Evolutionary conservation across 129 eudicot genomes (phyloP).

Genomic region (Helichrysum umbraculigerum): DNA sequence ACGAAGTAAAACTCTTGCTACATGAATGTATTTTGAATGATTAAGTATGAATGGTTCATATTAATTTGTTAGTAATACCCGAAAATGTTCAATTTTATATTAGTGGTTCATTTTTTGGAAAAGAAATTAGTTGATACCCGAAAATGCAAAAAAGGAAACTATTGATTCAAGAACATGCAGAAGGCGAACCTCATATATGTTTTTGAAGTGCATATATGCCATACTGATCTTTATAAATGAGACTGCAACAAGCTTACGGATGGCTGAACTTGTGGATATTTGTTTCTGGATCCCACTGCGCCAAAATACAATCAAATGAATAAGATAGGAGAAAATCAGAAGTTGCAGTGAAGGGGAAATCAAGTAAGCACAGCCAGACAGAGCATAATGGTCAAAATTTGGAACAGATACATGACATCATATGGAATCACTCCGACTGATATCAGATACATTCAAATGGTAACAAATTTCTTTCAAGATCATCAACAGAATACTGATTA

Average conservation of each 20-base stretch:
- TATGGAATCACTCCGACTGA: background rate
- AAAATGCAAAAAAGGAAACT: too few relatives aligned
- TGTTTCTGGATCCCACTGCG: constrained; percentile 96
- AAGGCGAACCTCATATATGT: constrained; percentile 36
- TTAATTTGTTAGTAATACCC: too few relatives aligned
- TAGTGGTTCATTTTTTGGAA: too few relatives aligned
- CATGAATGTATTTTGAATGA: too few relatives aligned
- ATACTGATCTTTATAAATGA: constrained; percentile 73
- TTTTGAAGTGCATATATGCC: constrained; percentile 85
- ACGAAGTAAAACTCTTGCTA: too few relatives aligned
- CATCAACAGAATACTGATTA: background rate
- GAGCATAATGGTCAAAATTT: background rate
- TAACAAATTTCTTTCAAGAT: background rate
- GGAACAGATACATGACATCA: background rate
- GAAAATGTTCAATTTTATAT: too few relatives aligned
- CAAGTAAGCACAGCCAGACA: background rate
- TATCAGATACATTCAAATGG: background rate
- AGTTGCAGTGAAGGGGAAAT: background rate
- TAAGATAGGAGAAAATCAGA: constrained; percentile 13
- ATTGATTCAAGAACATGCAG: background rate
- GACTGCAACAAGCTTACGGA: constrained; percentile 63
- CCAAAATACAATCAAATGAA: constrained; percentile 8
- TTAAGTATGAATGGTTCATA: too few relatives aligned
- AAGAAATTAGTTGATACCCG: too few relatives aligned
- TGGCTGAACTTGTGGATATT: constrained; percentile 64